Base-by-base conservation (phyloP, 2,329 filamentous ascomycete species). In the Sclerotinia nivalis region DNA sequence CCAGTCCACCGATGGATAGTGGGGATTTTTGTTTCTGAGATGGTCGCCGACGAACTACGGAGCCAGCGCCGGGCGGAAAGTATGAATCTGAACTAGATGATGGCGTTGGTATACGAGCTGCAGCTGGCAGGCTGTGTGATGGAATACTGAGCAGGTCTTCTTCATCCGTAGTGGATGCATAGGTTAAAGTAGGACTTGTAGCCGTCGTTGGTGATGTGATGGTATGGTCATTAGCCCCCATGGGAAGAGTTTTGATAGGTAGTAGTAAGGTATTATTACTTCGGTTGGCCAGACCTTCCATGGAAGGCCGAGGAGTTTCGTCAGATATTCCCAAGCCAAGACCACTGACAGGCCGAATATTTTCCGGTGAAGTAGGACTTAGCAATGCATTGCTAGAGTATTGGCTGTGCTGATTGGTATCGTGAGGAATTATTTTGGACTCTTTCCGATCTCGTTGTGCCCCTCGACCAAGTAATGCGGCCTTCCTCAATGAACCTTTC, bases 401-500 rank as follows among this genome's bases (percentile, higher is more conserved):
- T 47, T 55, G 64, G 37, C 58, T 52, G 12, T 75, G 64, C 54
- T 73, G 71, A 78, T 75, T 69, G 72, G 80, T 74, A 72, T 80
- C 73, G 72, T 78, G 68, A 75, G 77, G 72, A 22, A 73, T 71
- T 34, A 70, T 67, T 68, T 83, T 86, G 69, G 80, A 81, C 69
- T 88, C 88, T 73, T 82, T 86, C 76, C 81, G 84, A 74, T 87
- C 88, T 71, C 86, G 84, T 79, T 87, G 88, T 68, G 85, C 87
- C 72, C 90, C 90, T 72, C 91, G 91, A 22, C 93, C 92, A 25
- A 97, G 84, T 62, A 97, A 83, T 37, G 93, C 93, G 15, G 92
- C 93, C 80, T 97, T 97, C 71, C 94, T 87, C 78, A 97, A 83
- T 15, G 94, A 97, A 5, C 93, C 93, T 78, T 91, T 92, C 71